phyloP scores from a whole-genome alignment of 176 grass and related monocot species.

The Typha latifolia region DNA sequence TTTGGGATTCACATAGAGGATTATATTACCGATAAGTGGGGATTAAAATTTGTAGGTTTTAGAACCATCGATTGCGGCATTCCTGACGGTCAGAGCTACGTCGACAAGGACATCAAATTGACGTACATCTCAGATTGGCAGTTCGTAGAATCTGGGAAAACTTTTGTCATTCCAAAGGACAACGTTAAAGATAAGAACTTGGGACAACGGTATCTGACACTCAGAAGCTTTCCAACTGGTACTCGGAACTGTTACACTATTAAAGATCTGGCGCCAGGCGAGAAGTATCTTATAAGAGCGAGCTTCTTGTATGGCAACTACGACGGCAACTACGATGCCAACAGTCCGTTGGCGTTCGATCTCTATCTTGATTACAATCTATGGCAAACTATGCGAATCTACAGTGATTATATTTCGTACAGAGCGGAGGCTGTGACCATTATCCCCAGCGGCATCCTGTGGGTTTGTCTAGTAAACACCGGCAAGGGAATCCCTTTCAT shows the following conservation, averaged over 20 bases:
- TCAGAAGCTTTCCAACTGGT: constrained; percentile 9
- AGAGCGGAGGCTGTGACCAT: neutral
- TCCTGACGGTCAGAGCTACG: neutral
- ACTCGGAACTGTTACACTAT: constrained; percentile 19
- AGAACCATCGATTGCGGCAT: constrained; percentile 12
- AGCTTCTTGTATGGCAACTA: constrained; percentile 16
- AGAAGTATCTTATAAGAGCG: constrained; percentile 6
- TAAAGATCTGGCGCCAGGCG: neutral
- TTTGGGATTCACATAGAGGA: neutral
- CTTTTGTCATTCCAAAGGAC: neutral
- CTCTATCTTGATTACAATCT: constrained; percentile 3
- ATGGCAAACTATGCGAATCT: constrained; percentile 5
- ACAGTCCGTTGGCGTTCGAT: neutral
- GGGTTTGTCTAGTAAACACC: constrained; percentile 6
- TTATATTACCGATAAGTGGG: neutral
- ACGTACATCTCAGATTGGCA: constrained; percentile 1
- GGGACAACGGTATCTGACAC: neutral
- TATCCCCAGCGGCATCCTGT: neutral
- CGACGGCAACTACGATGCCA: neutral
- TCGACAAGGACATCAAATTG: neutral
- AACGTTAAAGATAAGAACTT: neutral
- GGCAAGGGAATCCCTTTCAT: constrained; percentile 2
- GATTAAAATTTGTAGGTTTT: neutral
- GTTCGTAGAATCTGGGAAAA: constrained; percentile 1
- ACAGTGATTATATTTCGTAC: neutral